Evolutionary conservation across 176 grass and related monocot genomes (phyloP).

Genomic region (Raddia distichophylla): DNA sequence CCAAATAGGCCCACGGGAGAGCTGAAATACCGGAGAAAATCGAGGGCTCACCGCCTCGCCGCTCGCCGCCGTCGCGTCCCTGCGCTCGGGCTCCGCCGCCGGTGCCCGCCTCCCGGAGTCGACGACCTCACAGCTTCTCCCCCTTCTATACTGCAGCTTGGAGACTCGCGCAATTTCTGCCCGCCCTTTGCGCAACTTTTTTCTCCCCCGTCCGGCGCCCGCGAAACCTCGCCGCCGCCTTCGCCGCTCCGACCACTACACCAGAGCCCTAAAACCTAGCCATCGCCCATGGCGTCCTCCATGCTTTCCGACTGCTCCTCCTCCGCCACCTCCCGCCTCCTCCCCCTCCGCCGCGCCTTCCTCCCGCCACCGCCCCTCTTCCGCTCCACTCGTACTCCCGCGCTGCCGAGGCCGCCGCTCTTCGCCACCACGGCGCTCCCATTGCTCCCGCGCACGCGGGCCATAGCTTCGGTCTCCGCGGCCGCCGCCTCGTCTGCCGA

Average conservation of each 20-base stretch:
- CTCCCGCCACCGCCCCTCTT: conserved; percentile 38
- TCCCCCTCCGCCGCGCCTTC: conserved; percentile 49
- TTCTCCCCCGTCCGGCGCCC: not conserved
- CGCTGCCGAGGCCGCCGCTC: conserved; percentile 24
- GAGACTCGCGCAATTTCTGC: not conserved
- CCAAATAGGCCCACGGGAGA: no score
- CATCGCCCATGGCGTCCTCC: conserved; percentile 53
- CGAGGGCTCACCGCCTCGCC: no score
- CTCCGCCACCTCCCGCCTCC: conserved; percentile 46
- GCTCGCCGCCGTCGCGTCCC: no score
- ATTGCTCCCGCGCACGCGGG: conserved; percentile 18
- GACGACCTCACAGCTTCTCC: no score
- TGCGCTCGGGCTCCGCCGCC: no score
- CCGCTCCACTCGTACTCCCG: conserved; percentile 10
- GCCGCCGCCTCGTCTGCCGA: conserved; percentile 34
- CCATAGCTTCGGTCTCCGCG: conserved; percentile 33
- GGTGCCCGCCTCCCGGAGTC: no score
- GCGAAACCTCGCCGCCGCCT: conserved; percentile 16
- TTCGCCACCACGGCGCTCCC: conserved; percentile 1
- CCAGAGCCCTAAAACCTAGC: not conserved
- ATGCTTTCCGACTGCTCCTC: conserved; percentile 60
- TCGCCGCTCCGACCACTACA: not conserved
- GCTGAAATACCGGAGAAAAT: no score
- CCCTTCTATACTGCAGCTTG: not conserved
- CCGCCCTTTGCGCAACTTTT: not conserved